Conservation (phyloP, 257 asterid genomes). For the Ajuga chamaepitys region DNA sequence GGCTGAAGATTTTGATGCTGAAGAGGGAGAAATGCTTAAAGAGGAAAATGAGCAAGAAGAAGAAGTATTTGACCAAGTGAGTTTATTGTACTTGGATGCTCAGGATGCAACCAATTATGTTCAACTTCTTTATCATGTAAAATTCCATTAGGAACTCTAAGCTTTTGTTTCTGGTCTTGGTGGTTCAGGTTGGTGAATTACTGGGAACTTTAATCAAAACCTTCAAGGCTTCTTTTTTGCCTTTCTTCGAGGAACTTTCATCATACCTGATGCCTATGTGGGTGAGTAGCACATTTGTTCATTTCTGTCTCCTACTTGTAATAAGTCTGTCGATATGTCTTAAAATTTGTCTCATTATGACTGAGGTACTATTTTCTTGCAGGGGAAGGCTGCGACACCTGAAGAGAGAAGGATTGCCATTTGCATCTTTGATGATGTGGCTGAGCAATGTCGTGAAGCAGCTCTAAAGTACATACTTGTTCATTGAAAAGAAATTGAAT, state of each 20-base stretch:
- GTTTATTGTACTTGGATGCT: slow-evolving; percentile 14
- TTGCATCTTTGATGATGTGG: slow-evolving; percentile 97
- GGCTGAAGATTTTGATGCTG: slow-evolving; percentile 99
- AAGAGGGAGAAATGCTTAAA: slow-evolving; percentile 86
- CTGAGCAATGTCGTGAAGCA: slow-evolving; percentile 90
- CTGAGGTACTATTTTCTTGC: slow-evolving; percentile 17
- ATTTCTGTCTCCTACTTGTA: neutral
- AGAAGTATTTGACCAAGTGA: slow-evolving; percentile 94
- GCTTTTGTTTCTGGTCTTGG: neutral
- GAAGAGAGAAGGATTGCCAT: slow-evolving; percentile 98
- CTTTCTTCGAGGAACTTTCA: slow-evolving; percentile 86
- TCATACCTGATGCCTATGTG: slow-evolving; percentile 96
- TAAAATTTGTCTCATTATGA: neutral
- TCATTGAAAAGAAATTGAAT: neutral
- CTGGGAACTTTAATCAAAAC: slow-evolving; percentile 90
- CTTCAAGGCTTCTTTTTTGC: slow-evolving; percentile 83
- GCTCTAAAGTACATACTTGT: slow-evolving; percentile 58
- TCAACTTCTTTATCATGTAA: neutral
- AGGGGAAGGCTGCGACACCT: slow-evolving; percentile 95
- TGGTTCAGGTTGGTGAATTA: slow-evolving; percentile 78
- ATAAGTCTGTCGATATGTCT: neutral
- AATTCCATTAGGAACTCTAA: neutral
- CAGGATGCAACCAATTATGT: neutral
- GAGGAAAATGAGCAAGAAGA: slow-evolving; percentile 99
- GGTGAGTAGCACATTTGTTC: slow-evolving; percentile 48